Conservation (phyloP, 768 basidiomycete species). For the Clathrus columnatus region DNA sequence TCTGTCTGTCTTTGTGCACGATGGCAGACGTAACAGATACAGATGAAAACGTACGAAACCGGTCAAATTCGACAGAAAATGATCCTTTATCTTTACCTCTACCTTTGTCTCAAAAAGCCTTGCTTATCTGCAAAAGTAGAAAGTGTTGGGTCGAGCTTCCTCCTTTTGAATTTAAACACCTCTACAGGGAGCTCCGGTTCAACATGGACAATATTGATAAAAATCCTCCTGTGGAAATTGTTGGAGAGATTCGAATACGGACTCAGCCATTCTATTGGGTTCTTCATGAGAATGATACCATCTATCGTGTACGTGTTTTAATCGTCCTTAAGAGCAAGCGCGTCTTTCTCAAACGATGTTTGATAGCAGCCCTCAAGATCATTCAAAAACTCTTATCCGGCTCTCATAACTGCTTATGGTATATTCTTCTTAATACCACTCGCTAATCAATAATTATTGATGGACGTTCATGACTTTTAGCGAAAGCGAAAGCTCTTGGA, state of each 20-base stretch:
- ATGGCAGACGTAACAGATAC: not conserved
- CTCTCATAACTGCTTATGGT: conserved; percentile 52
- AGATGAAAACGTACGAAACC: not conserved
- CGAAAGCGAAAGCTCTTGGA: not conserved
- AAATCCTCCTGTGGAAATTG: conserved; percentile 35
- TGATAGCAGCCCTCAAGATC: conserved; percentile 34
- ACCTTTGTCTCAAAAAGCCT: not conserved
- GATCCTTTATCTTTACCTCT: not conserved
- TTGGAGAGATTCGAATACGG: conserved; percentile 45
- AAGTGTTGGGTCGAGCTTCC: conserved; percentile 32
- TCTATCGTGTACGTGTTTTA: conserved; percentile 40
- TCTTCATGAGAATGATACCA: conserved; percentile 46
- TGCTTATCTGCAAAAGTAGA: not conserved
- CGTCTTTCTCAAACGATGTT: conserved; percentile 11
- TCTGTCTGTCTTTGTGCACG: not conserved
- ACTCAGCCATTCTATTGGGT: conserved; percentile 51
- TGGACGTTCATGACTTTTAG: not conserved
- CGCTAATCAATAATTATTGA: not conserved
- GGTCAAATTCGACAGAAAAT: not conserved
- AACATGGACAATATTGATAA: conserved; percentile 9
- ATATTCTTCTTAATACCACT: conserved; percentile 18
- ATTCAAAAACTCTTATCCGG: conserved; percentile 32
- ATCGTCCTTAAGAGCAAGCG: not conserved
- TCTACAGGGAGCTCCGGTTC: conserved; percentile 18
- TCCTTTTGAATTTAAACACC: conserved; percentile 26